A percentile compares a stretch with the other conserved stretches of the same genome.
These are phyloP conservation scores for Solanum ossicruentum DNA, from an alignment of 257 asterid genomes.

Conservation along the genomic window DNA sequence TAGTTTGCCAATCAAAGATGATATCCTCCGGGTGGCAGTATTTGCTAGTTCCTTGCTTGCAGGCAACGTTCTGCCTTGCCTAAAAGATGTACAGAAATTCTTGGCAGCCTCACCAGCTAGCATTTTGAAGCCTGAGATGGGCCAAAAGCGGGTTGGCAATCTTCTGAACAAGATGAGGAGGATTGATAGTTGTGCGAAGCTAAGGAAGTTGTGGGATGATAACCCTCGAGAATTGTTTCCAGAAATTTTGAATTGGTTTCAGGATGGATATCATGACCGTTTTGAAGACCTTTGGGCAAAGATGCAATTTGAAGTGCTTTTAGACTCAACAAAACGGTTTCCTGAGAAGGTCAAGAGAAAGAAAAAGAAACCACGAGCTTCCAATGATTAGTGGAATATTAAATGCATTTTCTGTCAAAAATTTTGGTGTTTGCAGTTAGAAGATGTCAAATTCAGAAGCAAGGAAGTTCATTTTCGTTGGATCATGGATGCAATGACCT, in stretches of 20 bases:
- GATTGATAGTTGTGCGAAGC: constrained; percentile 39
- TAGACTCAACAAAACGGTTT: constrained; percentile 23
- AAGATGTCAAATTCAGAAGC: not conserved
- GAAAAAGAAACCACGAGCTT: constrained; percentile 10
- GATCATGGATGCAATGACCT: not conserved
- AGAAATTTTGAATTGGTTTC: constrained; percentile 72
- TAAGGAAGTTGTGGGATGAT: constrained; percentile 43
- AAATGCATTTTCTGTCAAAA: not conserved
- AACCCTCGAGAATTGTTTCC: constrained; percentile 26
- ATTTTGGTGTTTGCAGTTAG: not conserved
- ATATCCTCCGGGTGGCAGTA: constrained; percentile 28
- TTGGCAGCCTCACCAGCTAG: constrained; percentile 61
- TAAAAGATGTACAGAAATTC: constrained; percentile 29
- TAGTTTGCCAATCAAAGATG: constrained; percentile 41
- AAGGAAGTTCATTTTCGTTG: not conserved
- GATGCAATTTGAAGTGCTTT: constrained; percentile 29
- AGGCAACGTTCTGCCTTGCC: constrained; percentile 72
- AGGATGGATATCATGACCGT: constrained; percentile 29
- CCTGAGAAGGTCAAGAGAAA: constrained; percentile 16
- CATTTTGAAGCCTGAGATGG: constrained; percentile 64
- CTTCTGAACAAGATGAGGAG: constrained; percentile 36
- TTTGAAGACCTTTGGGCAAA: constrained; percentile 41
- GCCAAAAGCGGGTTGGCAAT: constrained; percentile 57
- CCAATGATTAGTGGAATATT: not conserved
- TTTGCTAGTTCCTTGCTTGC: constrained; percentile 58